Percentiles rank a stretch among this genome's conserved stretches.
Conservation (phyloP, 805 yeast species). For the Torulaspora delbrueckii region DNA sequence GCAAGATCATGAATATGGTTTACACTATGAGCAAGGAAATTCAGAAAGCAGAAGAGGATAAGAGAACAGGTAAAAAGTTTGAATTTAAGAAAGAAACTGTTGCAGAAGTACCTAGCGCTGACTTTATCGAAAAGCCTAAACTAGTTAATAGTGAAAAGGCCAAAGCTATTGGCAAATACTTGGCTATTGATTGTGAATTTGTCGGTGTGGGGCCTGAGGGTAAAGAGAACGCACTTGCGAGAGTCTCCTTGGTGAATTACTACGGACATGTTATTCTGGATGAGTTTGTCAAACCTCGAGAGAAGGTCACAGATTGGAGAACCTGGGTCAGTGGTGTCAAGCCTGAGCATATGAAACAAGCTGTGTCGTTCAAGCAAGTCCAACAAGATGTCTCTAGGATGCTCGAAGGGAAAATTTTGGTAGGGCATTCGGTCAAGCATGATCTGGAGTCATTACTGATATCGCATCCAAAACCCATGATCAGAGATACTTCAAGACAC, state of each 20-base stretch:
- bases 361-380: constrained; percentile 62
- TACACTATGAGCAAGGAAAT: constrained; percentile 32
- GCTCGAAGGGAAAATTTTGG: constrained; percentile 52
- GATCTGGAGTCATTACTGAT: constrained; percentile 66
- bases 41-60: constrained; percentile 20
- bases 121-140: not conserved
- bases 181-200: constrained; percentile 91
- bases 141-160: constrained; percentile 23
- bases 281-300: constrained; percentile 67
- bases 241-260: constrained; percentile 83
- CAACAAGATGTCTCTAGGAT: constrained; percentile 52
- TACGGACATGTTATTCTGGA: constrained; percentile 71
- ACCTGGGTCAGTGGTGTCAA: constrained; percentile 88
- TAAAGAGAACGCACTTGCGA: constrained; percentile 62
- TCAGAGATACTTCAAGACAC: constrained; percentile 71
- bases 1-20: constrained; percentile 32
- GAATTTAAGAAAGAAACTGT: constrained; percentile 14
- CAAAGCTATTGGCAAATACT: constrained; percentile 58
- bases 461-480: constrained; percentile 57
- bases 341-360: constrained; percentile 62
- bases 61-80: constrained; percentile 22
- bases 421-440: constrained; percentile 82
- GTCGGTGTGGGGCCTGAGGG: constrained; percentile 86
- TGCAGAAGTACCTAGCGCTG: not conserved
- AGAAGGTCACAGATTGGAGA: constrained; percentile 81